Base-by-base conservation (phyloP, 179 eudicot species). In the Corrigiola litoralis region DNA sequence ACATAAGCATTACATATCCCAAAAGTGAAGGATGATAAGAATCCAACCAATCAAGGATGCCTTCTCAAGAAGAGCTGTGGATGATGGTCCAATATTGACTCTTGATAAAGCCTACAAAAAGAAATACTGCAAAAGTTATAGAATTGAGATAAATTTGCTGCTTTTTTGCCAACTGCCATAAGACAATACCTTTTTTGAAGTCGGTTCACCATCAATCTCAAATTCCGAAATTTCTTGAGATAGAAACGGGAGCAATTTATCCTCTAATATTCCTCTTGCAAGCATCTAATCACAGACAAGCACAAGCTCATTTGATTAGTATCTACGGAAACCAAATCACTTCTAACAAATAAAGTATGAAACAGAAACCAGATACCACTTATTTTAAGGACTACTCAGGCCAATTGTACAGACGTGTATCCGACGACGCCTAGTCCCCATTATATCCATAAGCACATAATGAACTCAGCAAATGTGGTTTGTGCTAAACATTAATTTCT, bases 201-300 rank as follows among this genome's bases (percentile, higher is more conserved):
- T 71, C 55, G 82, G 58, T 65, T 80, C 95, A 13, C 77, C 81
- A 50, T 84, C 87, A 68, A 78, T 69, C 66, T 78, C 88, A 75
- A 65, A 57, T 46, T 88, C 89, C 51, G 84, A 80, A 74, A 65
- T 61, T 60, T 88, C 89, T 61, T 60, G 73, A 1, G 95, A 76
- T 66, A 95, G 77, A 71, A 77, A 72, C 17, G 88, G 72, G 70
- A 85, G 85, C 77, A 95, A 60, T 71, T 80, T 77, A 56, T 88
- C 95, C 78, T 95, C 99, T 63, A 88, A 56, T 29, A 91, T 77
- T 84, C 79, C 90, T 80, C 76, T 87, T 9, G 97, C 96, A 67
- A 95, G 95, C 96, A 95, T 95, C 99, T 95, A 37, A 38, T 56
- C 55, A 70, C 44, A 36, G 24, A 66, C 53, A 69, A 32, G 31